Conservation (phyloP, 139 green algal genomes). For the Chlamydomonas schloesseri region DNA sequence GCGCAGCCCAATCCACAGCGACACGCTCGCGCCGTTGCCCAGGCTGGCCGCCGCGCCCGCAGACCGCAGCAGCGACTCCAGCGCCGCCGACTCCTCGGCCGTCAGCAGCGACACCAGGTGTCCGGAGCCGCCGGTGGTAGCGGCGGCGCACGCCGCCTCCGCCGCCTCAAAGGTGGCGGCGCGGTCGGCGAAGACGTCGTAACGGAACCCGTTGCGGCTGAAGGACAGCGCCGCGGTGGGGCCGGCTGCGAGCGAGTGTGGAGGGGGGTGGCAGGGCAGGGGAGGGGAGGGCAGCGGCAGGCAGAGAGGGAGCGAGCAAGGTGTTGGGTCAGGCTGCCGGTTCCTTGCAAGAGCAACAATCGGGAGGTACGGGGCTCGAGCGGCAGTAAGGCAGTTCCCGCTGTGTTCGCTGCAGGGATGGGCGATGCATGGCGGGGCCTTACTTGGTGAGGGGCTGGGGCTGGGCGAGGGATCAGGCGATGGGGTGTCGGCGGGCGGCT, state of each 20-base stretch:
- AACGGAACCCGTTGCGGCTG: background rate
- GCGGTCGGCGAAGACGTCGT: background rate
- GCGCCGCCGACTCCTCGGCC: background rate
- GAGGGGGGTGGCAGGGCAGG: no score
- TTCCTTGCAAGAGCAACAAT: no score
- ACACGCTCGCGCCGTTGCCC: background rate
- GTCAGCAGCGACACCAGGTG: background rate
- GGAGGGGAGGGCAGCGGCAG: no score
- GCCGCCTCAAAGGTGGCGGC: background rate
- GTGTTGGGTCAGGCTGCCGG: no score
- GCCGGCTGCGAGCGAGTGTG: background rate
- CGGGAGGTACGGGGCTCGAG: no score
- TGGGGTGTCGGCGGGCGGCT: no score
- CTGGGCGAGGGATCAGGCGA: no score
- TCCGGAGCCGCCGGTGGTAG: background rate
- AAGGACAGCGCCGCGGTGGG: background rate
- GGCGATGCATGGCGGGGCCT: no score
- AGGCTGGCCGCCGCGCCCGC: background rate
- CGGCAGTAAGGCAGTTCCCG: no score
- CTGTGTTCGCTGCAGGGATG: no score
- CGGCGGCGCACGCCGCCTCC: background rate
- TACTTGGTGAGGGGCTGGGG: no score
- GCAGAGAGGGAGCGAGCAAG: no score
- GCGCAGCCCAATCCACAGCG: conserved; percentile 10
- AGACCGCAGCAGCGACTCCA: background rate